These are phyloP conservation scores for Colletotrichum australisinense DNA, from an alignment of 2,329 filamentous ascomycete genomes.

Conservation along the genomic window DNA sequence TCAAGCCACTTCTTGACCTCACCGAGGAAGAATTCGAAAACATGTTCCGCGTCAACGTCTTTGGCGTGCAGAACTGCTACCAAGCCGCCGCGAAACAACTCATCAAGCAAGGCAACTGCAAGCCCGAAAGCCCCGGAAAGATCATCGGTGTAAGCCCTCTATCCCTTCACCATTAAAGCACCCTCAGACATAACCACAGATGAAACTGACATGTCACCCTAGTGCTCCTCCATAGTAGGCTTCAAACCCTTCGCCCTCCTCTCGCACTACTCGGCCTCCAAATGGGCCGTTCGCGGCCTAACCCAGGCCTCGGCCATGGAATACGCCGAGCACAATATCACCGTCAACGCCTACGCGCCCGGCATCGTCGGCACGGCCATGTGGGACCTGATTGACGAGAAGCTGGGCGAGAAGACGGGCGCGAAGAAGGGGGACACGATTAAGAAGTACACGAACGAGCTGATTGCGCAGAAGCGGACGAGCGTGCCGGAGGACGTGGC, in stretches of 20 bases:
- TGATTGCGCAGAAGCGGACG: slow-evolving; percentile 67
- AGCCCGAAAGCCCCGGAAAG: slow-evolving; percentile 46
- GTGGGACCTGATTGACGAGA: slow-evolving; percentile 77
- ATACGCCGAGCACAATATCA: slow-evolving; percentile 72
- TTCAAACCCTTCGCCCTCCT: slow-evolving; percentile 70
- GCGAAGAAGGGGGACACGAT: slow-evolving; percentile 58
- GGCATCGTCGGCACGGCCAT: slow-evolving; percentile 75
- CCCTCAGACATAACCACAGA: no score
- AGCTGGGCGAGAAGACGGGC: slow-evolving; percentile 56
- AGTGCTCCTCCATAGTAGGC: slow-evolving; percentile 61
- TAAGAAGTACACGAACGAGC: slow-evolving; percentile 62
- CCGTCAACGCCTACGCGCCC: slow-evolving; percentile 74
- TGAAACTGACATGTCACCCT: neutral
- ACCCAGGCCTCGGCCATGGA: slow-evolving; percentile 73
- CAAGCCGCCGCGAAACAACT: slow-evolving; percentile 72
- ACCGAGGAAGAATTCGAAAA: slow-evolving; percentile 66
- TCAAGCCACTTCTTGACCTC: slow-evolving; percentile 66
- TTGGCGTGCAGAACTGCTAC: slow-evolving; percentile 74
- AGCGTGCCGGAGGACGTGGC: slow-evolving; percentile 73
- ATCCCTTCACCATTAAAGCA: no score
- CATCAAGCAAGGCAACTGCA: slow-evolving; percentile 62
- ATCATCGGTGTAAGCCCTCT: slow-evolving; percentile 56
- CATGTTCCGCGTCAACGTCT: slow-evolving; percentile 75
- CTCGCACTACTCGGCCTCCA: slow-evolving; percentile 72
- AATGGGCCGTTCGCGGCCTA: slow-evolving; percentile 75